Base-by-base conservation (phyloP, 257 asterid species). In the Forsythia viridissima region DNA sequence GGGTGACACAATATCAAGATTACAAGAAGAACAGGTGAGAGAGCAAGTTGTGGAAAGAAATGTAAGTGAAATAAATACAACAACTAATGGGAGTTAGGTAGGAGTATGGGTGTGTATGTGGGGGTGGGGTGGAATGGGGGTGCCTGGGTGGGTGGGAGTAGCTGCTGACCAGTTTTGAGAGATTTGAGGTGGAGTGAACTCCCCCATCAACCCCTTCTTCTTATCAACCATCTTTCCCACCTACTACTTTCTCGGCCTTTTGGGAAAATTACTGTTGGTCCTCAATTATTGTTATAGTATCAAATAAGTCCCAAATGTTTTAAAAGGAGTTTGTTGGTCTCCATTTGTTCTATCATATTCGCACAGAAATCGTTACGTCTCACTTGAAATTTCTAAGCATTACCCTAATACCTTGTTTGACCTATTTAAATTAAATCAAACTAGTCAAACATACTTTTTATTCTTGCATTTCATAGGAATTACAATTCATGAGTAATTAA, bases 41-140 rank as follows among this genome's bases (percentile, higher is more conserved):
- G n/a, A 51, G 59, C 59, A 51, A 51, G 39, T 0, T 9, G 24
- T 10, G 15, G 18, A 63, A 63, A 63, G 70, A 63, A 63, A 24
- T 24, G 70, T 7, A 24, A 63, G 70, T 63, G 70, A 63, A 24
- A 63, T 63, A 63, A 63, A 63, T 63, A 63, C 70, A 63, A 24
- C 39, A 24, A 21, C 16, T 3, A 3, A 24, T 21, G 16, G 70
- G 39, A 3, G 70, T 21, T 63, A 24, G 70, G 70, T 63, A 24
- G 16, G 38, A 63, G 13, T 3, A 63, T 20, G 6, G 39, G 70
- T 9, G 18, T 21, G 70, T 24, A 57, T 24, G 39, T 6, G 65
- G 24, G 65, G 37, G 11, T 6, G 34, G 67, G 38, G 38, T 24
- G 39, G 6, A 24, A 24, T 24, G 24, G 24, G 24, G 24, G 24